A percentile compares a stretch with the other conserved stretches of the same genome.
Conservation (phyloP, 2,329 filamentous ascomycete species). For the Ceratocystis papillata region DNA sequence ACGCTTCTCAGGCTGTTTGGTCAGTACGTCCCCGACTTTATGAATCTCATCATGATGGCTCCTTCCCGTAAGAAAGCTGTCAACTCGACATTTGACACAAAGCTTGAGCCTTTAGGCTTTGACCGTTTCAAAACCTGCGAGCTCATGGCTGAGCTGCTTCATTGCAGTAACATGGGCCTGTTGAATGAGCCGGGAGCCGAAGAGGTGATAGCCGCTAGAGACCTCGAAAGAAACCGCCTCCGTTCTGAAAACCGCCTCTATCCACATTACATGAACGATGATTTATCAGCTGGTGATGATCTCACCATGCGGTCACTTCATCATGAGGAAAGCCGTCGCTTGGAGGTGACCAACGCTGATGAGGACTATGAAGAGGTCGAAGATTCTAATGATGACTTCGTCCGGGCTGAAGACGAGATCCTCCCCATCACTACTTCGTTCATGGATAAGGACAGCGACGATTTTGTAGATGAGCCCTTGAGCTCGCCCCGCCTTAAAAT, state of each 20-base stretch:
- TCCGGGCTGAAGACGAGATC: constrained; percentile 69
- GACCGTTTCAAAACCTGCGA: constrained; percentile 99
- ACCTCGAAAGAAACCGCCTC: constrained; percentile 69
- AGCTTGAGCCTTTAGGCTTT: constrained; percentile 89
- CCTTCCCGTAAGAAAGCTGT: constrained; percentile 63
- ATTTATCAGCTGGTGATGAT: constrained; percentile 42
- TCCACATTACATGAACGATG: constrained; percentile 32
- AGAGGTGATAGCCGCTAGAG: constrained; percentile 67
- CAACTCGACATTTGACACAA: constrained; percentile 77
- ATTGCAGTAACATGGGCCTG: constrained; percentile 97
- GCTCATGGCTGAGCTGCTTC: constrained; percentile 90
- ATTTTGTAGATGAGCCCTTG: constrained; percentile 68
- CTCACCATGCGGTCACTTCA: constrained; percentile 48
- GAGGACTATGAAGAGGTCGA: constrained; percentile 92
- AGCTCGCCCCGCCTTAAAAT: constrained; percentile 53
- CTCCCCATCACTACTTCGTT: constrained; percentile 56
- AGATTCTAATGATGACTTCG: constrained; percentile 51
- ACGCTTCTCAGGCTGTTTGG: constrained; percentile 82
- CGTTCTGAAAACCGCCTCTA: constrained; percentile 64
- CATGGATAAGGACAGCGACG: constrained; percentile 54
- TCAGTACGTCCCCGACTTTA: constrained; percentile 84
- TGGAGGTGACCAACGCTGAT: constrained; percentile 69
- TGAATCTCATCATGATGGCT: constrained; percentile 73
- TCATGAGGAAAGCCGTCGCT: constrained; percentile 50
- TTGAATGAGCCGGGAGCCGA: constrained; percentile 87